These are phyloP conservation scores for Cornus controversa DNA, from an alignment of 148 eudicot genomes.

Conservation along the genomic window DNA sequence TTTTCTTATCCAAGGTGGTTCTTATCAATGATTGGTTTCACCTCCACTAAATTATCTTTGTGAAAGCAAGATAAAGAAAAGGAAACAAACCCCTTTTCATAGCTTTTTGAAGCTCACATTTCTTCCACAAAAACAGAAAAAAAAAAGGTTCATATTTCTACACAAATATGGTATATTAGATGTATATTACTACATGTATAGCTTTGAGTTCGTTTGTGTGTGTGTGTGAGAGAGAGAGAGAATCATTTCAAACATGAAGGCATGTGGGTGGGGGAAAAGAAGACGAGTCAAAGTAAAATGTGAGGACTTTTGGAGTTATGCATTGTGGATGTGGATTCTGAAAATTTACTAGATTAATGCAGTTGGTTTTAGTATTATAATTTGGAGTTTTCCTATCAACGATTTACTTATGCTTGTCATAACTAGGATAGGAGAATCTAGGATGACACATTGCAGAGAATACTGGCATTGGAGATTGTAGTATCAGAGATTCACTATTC, in stretches of 20 bases:
- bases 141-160: no score
- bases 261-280: no score
- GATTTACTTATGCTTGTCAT: neutral
- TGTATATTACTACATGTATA: no score
- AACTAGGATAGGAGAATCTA: neutral
- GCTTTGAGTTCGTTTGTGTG: neutral
- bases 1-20: conserved; percentile 12
- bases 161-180: neutral
- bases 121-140: neutral
- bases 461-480: neutral
- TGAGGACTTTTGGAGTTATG: neutral
- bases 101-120: neutral
- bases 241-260: no score
- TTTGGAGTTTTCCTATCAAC: neutral
- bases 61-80: conserved; percentile 11
- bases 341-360: neutral
- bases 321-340: neutral
- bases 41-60: conserved; percentile 1
- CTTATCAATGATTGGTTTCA: neutral
- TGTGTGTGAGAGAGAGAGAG: neutral
- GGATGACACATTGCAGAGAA: neutral
- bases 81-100: conserved; percentile 26
- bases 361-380: neutral
- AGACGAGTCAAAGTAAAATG: neutral
- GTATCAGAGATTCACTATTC: neutral